Base-by-base conservation (phyloP, 2,329 filamentous ascomycete genomes). In the Xylaria sp. region DNA sequence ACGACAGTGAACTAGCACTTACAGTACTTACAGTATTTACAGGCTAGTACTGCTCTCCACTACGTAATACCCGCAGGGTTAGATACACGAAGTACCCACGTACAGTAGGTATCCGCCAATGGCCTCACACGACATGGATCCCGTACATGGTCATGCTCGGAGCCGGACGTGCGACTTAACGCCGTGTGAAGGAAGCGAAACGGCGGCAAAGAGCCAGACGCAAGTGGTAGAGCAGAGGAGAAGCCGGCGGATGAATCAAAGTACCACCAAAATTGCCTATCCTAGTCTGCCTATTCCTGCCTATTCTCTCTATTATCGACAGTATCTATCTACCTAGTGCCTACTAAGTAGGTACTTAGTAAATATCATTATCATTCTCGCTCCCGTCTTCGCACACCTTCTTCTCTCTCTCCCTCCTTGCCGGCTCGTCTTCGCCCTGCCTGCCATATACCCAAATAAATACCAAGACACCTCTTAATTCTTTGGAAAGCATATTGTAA, bases 211-310 rank as follows among this genome's bases (percentile, higher is more conserved):
- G 37, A 8, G 35, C 10, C 58, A 35, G 44, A 53, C 49, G n/a
- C n/a, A 35, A 46, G 15, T 41, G 37, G 54, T 29, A 59, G 59
- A 37, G 44, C 17, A 40, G 43, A 40, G n/a, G 60, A 55, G 53
- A 49, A 57, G 54, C 43, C 47, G 57, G 21, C 38, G 49, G 60
- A 55, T 49, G 41, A 61, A 64, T 67, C 59, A 49, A 65, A 60
- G 62, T 53, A 67, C 49, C 59, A 25, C 29, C 48, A 35, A 37
- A 19, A 40, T 21, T 31, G 27, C 53, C 48, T 53, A 54, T 60
- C 57, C 51, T 57, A 58, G 38, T 17, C 59, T 11, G 23, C 23
- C n/a, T 25, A 27, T n/a, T 37, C 37, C 13, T 49, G 5, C 35
- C 35, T 44, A 29, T 33, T 23, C 15, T 31, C 23, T n/a, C n/a